Conservation (phyloP, 495 filamentous ascomycete genomes). For the Tuber aestivum region DNA sequence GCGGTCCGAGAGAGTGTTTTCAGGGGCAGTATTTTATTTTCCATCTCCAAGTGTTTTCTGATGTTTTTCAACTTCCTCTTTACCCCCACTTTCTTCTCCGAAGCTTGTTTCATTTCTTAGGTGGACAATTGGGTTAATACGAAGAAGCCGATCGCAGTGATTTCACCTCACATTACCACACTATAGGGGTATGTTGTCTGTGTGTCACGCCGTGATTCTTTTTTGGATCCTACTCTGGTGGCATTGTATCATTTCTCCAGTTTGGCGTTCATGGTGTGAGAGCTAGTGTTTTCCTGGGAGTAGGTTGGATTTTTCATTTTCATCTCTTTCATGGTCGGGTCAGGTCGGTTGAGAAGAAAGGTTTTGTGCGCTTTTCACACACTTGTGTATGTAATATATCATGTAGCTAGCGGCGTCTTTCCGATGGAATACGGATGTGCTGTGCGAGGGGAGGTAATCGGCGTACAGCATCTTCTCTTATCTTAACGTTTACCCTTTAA, state of each 20-base stretch:
- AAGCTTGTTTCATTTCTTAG: background rate
- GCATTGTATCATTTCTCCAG: slow-evolving; percentile 1
- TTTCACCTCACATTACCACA: background rate
- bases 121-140: background rate
- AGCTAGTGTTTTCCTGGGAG: slow-evolving; percentile 1
- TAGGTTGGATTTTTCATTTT: background rate
- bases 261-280: slow-evolving; percentile 1
- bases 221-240: slow-evolving; percentile 3
- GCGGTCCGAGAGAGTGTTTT: background rate
- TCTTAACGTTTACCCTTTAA: background rate
- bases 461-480: background rate
- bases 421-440: background rate
- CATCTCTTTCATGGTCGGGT: background rate
- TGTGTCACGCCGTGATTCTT: background rate
- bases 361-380: background rate
- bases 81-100: background rate
- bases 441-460: background rate
- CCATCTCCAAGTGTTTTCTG: background rate
- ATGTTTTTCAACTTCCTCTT: background rate
- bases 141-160: background rate
- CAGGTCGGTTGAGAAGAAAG: background rate
- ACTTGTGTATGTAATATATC: slow-evolving; percentile 1
- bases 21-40: background rate
- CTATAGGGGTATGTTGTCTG: background rate
- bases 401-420: background rate